Base-by-base conservation (phyloP, 2,329 filamentous ascomycete genomes). In the Pseudogymnoascus sp. region DNA sequence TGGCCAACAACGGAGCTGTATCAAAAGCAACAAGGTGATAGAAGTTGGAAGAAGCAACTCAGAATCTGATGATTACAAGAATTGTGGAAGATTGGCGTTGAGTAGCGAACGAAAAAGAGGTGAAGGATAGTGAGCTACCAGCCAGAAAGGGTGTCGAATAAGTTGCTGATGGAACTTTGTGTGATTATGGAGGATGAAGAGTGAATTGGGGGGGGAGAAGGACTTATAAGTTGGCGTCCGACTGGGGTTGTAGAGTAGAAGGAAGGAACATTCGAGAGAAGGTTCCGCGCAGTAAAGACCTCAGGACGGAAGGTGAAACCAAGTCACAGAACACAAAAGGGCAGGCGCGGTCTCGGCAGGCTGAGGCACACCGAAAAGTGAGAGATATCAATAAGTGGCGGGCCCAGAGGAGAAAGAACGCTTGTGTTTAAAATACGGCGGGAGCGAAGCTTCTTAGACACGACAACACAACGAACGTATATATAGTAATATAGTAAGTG, bases 51-150 rank as follows among this genome's bases (percentile, higher is more conserved):
- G 6, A 13, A 61, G 59, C 33, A 61, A 61, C 38, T 40, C 59
- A 19, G 59, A 61, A 40, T 40, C 59, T 61, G 59, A 61, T 61
- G 59, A 61, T 61, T 61, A 42, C 59, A 40, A 61, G 59, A 61
- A 40, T 40, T 40, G 59, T 16, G 35, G 59, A 38, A 61, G 59
- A 61, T 38, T 61, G 35, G 14, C 19, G 33, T 11, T 26, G 59
- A 42, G 33, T 61, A 61, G 59, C 59, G 59, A 61, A 61, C 59
- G 33, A 42, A 61, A 56, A 56, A 19, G 47, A 56, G 50, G 50
- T 56, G 59, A 61, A 61, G 33, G 59, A 61, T 61, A 61, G 59
- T 38, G 38, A 61, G 59, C 59, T 61, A 61, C 24, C 59, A 38
- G 59, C 59, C 59, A 61, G 26, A 31, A 61, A 38, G 35, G 24